Conservation (phyloP, 768 basidiomycete genomes). For the Kwoniella shandongensis region DNA sequence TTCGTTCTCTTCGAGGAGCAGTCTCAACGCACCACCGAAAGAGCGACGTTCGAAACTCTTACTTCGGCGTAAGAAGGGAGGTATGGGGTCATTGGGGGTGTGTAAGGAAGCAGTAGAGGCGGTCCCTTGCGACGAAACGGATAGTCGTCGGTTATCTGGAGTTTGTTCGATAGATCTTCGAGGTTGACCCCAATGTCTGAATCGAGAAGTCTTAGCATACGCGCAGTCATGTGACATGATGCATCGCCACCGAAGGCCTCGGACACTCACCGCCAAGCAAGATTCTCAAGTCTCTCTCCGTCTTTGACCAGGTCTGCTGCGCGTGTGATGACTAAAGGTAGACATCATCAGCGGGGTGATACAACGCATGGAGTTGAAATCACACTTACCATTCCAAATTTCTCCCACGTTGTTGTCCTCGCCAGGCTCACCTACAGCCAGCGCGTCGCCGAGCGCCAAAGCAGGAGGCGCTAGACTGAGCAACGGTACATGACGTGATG, state of each 20-base stretch:
- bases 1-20: constrained; percentile 43
- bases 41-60: constrained; percentile 26
- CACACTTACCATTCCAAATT: constrained; percentile 43
- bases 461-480: constrained; percentile 44
- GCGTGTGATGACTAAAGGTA: constrained; percentile 32
- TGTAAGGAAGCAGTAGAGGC: constrained; percentile 27
- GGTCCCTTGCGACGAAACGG: constrained; percentile 21
- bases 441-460: constrained; percentile 34
- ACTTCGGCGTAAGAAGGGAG: constrained; percentile 11
- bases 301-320: constrained; percentile 47
- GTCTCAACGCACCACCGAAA: constrained; percentile 39
- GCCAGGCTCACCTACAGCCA: constrained; percentile 36
- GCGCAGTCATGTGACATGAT: neutral
- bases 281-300: constrained; percentile 45
- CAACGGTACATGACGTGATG: constrained; percentile 25
- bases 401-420: constrained; percentile 41
- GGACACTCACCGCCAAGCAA: constrained; percentile 42
- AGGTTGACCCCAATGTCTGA: constrained; percentile 31
- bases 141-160: constrained; percentile 17
- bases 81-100: constrained; percentile 23
- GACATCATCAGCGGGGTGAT: neutral
- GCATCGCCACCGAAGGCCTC: neutral
- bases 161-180: neutral
- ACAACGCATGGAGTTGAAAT: neutral
- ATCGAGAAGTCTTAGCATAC: neutral